A percentile compares a stretch with the other conserved stretches of the same genome.
Conservation (phyloP, 2,329 filamentous ascomycete species). For the Allantophomopsis lycopodina region DNA sequence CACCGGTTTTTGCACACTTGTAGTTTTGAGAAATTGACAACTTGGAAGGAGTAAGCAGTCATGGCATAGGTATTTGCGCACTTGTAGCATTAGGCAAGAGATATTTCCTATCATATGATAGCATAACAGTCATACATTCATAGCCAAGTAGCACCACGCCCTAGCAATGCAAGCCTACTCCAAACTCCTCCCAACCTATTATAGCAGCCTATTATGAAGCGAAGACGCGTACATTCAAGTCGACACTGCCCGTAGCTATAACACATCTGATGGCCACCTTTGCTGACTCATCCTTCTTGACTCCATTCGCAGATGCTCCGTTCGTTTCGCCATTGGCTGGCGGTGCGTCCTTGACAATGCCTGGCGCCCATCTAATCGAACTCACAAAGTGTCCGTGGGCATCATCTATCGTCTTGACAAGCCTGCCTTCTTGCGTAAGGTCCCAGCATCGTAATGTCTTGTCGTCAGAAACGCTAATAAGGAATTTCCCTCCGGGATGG, state of each 20-base stretch:
- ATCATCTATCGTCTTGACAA: conserved; percentile 68
- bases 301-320: conserved; percentile 32
- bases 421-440: conserved; percentile 76
- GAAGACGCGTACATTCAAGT: conserved; percentile 68
- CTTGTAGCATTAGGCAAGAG: too few species aligned
- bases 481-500: conserved; percentile 83
- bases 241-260: conserved; percentile 77
- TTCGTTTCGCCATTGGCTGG: conserved; percentile 27
- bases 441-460: conserved; percentile 94
- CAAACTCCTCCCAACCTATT: too few species aligned
- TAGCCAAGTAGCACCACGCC: too few species aligned
- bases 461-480: conserved; percentile 77
- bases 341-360: conserved; percentile 46
- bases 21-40: too few species aligned
- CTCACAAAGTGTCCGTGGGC: conserved; percentile 76
- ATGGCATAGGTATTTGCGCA: too few species aligned
- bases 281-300: conserved; percentile 25
- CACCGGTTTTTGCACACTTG: conserved; percentile 16
- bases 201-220: conserved; percentile 26
- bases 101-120: too few species aligned
- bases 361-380: conserved; percentile 78
- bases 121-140: too few species aligned
- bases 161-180: too few species aligned
- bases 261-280: conserved; percentile 66
- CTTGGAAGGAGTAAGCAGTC: too few species aligned